Evolutionary conservation across 1,284 basidiomycete species (phyloP), one percentile per base, ranked within the genome.

Genomic region (Boletus sp.): DNA sequence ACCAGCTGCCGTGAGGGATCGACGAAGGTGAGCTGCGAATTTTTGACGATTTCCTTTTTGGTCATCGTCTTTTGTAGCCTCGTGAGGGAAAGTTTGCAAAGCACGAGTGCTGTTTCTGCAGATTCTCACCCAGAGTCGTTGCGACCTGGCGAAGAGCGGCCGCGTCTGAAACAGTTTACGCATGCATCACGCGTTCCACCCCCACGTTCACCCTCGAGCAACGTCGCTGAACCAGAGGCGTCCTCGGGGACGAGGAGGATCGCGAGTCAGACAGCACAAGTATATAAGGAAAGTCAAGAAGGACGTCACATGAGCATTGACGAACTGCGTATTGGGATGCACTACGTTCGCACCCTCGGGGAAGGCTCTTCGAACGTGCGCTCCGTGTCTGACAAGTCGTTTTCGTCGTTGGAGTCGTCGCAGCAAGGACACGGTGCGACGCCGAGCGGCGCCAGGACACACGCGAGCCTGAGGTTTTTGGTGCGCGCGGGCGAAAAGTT

Each of bases 91-190:
- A 72, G 71, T 46, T 53, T 57, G 37, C 56, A 61, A 26, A 69
- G 67, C 45, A 56, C 53, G 16, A 71, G 66, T 49, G 70, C 58
- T n/a, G 47, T 65, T 30, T 73, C 74, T 2, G 61, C 63, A 26
- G 59, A 64, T 41, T 67, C 65, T 16, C 62, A 57, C 29, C 56
- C 61, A 1, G 67, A 67, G 25, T 62, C 63, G 23, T 39, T 64
- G 26, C 56, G 64, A 7, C 59, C 65, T 6, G 49, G 54, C 8
- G 60, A 58, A 33, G 57, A 69, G 16, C 74, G 77, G 14, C 81
- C 84, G 33, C 76, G 83, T 23, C 65, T 90, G n/a, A 84, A 88
- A 25, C 82, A 81, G 33, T 88, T 90, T 60, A 86, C 80, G 5
- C 79, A 77, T 55, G 78, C 82, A 20, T 74, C 76, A 25, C 78